These are phyloP conservation scores for Cystobasidium onofrii DNA, from an alignment of 768 basidiomycete species.

Conservation along the genomic window DNA sequence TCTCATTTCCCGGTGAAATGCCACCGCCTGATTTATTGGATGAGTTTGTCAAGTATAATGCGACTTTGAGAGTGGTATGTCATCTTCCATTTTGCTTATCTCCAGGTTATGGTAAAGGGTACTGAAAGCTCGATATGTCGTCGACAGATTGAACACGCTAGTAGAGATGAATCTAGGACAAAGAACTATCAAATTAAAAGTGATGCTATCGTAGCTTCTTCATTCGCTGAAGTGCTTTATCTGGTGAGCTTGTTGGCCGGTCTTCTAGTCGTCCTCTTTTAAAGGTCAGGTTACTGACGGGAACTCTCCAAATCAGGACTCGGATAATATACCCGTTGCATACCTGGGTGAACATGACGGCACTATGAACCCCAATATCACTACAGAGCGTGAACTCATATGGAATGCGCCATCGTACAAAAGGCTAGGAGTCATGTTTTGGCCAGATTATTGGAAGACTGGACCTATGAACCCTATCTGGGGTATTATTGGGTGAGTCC, in stretches of 20 bases:
- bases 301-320: slow-evolving; percentile 28
- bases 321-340: slow-evolving; percentile 21
- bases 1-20: slow-evolving; percentile 48
- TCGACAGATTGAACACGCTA: slow-evolving; percentile 33
- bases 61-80: slow-evolving; percentile 21
- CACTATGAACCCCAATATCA: slow-evolving; percentile 43
- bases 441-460: slow-evolving; percentile 50
- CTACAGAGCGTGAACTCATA: slow-evolving; percentile 45
- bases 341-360: slow-evolving; percentile 13
- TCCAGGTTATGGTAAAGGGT: no score
- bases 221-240: slow-evolving; percentile 47
- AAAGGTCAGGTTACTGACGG: no score
- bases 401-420: slow-evolving; percentile 48
- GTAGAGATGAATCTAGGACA: slow-evolving; percentile 40
- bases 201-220: slow-evolving; percentile 42
- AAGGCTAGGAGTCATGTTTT: slow-evolving; percentile 45
- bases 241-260: slow-evolving; percentile 34
- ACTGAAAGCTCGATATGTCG: no score
- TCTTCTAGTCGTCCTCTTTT: background rate
- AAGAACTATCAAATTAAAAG: slow-evolving; percentile 48
- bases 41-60: slow-evolving; percentile 13
- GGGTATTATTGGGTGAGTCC: slow-evolving; percentile 29
- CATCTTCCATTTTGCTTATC: no score
- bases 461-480: slow-evolving; percentile 36
- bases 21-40: slow-evolving; percentile 41